phyloP scores from a whole-genome alignment of 73 alveolate genomes.

The Tetrahymena malaccensis region DNA sequence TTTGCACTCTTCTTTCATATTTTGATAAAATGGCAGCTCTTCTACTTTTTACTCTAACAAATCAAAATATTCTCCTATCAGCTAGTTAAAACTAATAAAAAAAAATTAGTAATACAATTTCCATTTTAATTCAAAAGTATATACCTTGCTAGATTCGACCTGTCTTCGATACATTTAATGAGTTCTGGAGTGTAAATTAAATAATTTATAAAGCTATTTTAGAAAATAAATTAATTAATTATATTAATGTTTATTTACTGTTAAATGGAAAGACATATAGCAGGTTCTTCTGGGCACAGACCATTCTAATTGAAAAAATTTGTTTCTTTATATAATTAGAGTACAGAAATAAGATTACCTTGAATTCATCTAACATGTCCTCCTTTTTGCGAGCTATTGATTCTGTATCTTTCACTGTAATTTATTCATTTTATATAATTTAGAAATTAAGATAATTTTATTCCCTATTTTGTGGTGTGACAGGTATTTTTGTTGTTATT shows the following conservation, averaged over 20 bases:
- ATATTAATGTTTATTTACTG: too few species aligned
- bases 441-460: background rate
- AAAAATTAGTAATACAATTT: background rate
- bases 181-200: background rate
- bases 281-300: background rate
- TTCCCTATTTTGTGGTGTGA: background rate
- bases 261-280: background rate
- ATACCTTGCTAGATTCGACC: background rate
- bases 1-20: background rate
- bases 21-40: background rate
- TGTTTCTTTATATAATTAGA: too few species aligned
- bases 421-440: background rate
- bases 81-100: background rate
- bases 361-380: background rate
- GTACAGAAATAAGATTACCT: background rate
- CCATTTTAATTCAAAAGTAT: background rate
- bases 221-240: background rate
- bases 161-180: background rate
- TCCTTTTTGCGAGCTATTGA: background rate
- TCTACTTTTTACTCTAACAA: background rate
- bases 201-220: background rate
- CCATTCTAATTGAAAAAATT: background rate
- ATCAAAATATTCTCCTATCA: background rate
- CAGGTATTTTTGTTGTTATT: background rate
- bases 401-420: background rate